Percentiles rank a stretch among this genome's conserved stretches.
Conservation (phyloP, 345 rosid species). For the Citrus sp. region DNA sequence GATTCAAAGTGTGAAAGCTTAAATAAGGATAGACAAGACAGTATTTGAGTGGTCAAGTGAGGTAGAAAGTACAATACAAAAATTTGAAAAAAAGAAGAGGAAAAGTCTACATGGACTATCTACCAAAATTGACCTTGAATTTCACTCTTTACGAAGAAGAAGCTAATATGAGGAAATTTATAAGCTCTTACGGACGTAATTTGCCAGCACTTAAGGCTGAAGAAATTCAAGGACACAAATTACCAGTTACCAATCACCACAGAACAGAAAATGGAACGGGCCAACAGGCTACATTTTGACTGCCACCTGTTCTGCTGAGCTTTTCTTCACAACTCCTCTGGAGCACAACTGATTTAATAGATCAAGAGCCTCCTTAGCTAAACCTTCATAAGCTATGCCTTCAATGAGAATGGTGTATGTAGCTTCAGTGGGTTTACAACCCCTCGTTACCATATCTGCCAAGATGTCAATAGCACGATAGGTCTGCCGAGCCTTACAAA, state of each 20-base stretch:
- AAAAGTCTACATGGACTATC: background rate
- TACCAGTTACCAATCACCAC: constrained; percentile 1
- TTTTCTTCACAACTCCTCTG: constrained; percentile 63
- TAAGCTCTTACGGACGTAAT: background rate
- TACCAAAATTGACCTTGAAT: background rate
- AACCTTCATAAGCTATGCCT: constrained; percentile 81
- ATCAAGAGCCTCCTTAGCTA: constrained; percentile 73
- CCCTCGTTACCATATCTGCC: constrained; percentile 69
- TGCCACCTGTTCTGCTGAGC: constrained; percentile 66
- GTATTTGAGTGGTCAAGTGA: background rate
- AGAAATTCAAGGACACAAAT: background rate
- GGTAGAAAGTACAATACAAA: background rate
- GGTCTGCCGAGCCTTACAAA: constrained; percentile 69
- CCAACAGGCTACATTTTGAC: constrained; percentile 47
- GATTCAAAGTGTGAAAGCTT: background rate
- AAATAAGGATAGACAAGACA: background rate
- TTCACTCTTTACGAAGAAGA: background rate
- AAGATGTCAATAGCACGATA: constrained; percentile 82
- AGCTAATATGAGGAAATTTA: background rate
- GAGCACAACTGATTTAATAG: constrained; percentile 62
- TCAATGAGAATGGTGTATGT: constrained; percentile 81
- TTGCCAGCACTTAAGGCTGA: background rate
- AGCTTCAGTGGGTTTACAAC: constrained; percentile 73
- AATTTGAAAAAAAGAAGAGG: background rate
- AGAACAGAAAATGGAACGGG: background rate